phyloP scores from a whole-genome alignment of 2,329 filamentous ascomycete species.

The Neonectria neomacrospora region DNA sequence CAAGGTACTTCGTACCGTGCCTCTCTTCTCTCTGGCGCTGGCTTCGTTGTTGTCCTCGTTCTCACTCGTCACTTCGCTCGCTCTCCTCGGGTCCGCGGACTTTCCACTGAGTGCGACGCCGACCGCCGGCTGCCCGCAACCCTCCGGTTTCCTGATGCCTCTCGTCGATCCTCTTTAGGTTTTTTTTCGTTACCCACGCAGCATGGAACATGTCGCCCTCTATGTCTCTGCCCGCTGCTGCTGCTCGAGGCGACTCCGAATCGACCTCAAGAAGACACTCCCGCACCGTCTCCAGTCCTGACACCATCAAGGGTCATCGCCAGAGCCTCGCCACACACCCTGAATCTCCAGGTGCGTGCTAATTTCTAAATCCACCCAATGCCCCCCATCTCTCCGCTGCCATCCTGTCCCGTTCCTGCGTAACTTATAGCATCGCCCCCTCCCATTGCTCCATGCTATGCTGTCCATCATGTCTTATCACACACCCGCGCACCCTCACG shows the following conservation, averaged over 20 bases:
- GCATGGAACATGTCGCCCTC: slow-evolving; percentile 52
- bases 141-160: slow-evolving; percentile 28
- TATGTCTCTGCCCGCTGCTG: slow-evolving; percentile 42
- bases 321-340: slow-evolving; percentile 43
- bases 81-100: slow-evolving; percentile 39
- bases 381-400: background rate
- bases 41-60: slow-evolving; percentile 34
- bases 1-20: slow-evolving; percentile 25
- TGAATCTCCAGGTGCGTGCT: slow-evolving; percentile 47
- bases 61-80: slow-evolving; percentile 11
- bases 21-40: slow-evolving; percentile 28
- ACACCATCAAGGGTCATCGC: slow-evolving; percentile 36
- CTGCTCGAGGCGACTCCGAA: slow-evolving; percentile 42
- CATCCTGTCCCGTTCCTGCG: background rate
- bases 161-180: slow-evolving; percentile 37
- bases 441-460: background rate
- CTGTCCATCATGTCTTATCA: background rate
- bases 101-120: slow-evolving; percentile 39
- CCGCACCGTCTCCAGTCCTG: slow-evolving; percentile 39
- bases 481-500: slow-evolving; percentile 2
- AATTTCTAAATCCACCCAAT: background rate
- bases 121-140: slow-evolving; percentile 36
- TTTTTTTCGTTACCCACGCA: slow-evolving; percentile 40
- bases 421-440: background rate
- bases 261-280: slow-evolving; percentile 41